Base-by-base conservation (phyloP, 73 alveolate species). In the Paraurostyla sp. region DNA sequence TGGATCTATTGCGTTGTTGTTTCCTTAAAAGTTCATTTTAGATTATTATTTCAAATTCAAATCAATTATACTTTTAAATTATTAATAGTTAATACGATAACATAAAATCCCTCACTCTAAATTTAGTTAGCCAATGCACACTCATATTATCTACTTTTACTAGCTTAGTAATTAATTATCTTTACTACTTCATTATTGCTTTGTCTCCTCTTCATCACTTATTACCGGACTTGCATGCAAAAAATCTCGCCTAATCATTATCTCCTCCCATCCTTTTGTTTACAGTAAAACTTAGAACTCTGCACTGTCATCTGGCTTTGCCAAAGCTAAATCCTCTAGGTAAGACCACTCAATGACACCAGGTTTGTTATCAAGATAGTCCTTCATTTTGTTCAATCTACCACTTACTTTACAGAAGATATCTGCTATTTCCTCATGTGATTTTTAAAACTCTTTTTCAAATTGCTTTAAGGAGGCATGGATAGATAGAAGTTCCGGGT, bases 251-350 rank as follows among this genome's bases (percentile, higher is more conserved):
- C 95, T 91, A 27, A 41, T 71, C 76, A 46, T 32, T 33, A 91
- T 91, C 57, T 91, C 95, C 58, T 84, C 91, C 80, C 76, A 41
- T 16, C 95, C 95, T 56, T 91, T 91, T 30, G 84, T 58, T 15
- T 50, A 36, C 0, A 71, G 59, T n/a, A 91, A 56, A 25, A 89
- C 85, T 62, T 91, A 48, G 81, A 68, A 91, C 80, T 91, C 95
- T 0, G 88, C 63, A 42, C 88, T 50, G 71, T 84, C 89, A 59
- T 91, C 93, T 4, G 93, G 90, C 54, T 68, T 91, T 0, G 82
- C 51, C 49, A 91, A 71, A 6, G 95, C 95, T 41, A 91, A 35
- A 63, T 91, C 95, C 43, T 91, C 95, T 16, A 91, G 62, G 32
- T 91, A 83, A 73, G 52, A 20, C 95, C 95, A 91, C 30, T 43